Base-by-base conservation (phyloP, 441 rosid genomes). In the Mallotus repandus region DNA sequence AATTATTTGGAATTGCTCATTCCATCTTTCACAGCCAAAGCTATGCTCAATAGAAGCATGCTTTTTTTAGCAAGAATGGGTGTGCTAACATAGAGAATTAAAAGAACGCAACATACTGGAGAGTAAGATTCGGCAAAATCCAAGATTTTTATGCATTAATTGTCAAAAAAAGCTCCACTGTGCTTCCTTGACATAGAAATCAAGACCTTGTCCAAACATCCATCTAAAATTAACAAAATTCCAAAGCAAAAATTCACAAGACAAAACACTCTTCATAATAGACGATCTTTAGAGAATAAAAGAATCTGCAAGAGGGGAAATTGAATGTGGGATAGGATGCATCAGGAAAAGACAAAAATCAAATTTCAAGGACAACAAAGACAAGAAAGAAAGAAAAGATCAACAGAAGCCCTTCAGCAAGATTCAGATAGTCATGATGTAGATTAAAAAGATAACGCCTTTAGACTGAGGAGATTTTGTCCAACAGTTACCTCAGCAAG, bases 401-500 rank as follows among this genome's bases (percentile, higher is more conserved):
- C 14, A 13, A 16, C 18, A 16, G 1, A 16, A 13, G 56, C 14
- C 5, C 56, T 0, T 15, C 18, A 53, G 56, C 3, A 2, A 53
- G n/a, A 53, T 13, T 10, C 56, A 53, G 13, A 53, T 13, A 53
- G 19, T 53, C n/a, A 13, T 16, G 6, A 16, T 53, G 5, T 38
- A 29, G 32, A 29, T 15, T 53, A 18, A 11, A 53, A 13, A 49
- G 58, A 52, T 52, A 59, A 53, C 2, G 14, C 15, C 12, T 38
- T 38, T 38, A 38, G 7, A 38, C 41, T 2, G 10, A 18, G 18
- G 19, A n/a, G 21, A 1, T 54, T 15, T 54, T 16, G 58, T 15
- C 22, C 4, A 16, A 0, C 14, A 54, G 14, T 71, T 82, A 93
- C 97, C 97, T 93, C 98, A 22, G 99, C 98, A 71, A 93, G 89